A percentile compares a stretch with the other conserved stretches of the same genome.
phyloP scores from a whole-genome alignment of 2,329 filamentous ascomycete species.

The Fusarium globosum region DNA sequence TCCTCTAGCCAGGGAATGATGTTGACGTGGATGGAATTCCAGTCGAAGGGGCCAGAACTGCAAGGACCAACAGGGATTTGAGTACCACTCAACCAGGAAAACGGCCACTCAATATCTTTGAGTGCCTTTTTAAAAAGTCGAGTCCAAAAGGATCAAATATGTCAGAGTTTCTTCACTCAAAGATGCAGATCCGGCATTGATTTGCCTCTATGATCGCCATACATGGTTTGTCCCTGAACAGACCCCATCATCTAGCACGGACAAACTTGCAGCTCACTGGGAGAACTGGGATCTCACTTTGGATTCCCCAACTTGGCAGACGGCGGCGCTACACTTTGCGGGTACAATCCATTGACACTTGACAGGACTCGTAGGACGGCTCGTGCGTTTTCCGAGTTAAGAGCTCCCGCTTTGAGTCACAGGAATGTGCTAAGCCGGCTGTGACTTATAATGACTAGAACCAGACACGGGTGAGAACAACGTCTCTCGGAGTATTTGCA shows the following conservation, averaged over 20 bases:
- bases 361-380: slow-evolving; percentile 29
- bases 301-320: not conserved
- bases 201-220: not conserved
- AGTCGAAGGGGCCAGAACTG: slow-evolving; percentile 29
- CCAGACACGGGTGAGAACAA: slow-evolving; percentile 5
- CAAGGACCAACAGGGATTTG: not conserved
- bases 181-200: not conserved
- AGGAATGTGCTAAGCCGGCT: slow-evolving; percentile 39
- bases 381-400: slow-evolving; percentile 19
- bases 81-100: not conserved
- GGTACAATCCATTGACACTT: slow-evolving; percentile 16
- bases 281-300: not conserved
- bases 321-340: slow-evolving; percentile 21
- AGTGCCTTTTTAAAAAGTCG: not conserved
- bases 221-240: not conserved
- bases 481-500: not conserved
- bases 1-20: slow-evolving; percentile 1
- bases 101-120: not conserved
- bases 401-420: slow-evolving; percentile 1
- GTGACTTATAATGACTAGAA: not conserved
- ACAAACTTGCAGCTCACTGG: not conserved
- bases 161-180: not conserved
- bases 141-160: not conserved
- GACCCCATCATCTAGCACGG: not conserved
- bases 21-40: slow-evolving; percentile 23